A percentile compares a stretch with the other conserved stretches of the same genome.
Evolutionary conservation across 306 rosid genomes (phyloP).

Genomic region (Prosopis cineraria): DNA sequence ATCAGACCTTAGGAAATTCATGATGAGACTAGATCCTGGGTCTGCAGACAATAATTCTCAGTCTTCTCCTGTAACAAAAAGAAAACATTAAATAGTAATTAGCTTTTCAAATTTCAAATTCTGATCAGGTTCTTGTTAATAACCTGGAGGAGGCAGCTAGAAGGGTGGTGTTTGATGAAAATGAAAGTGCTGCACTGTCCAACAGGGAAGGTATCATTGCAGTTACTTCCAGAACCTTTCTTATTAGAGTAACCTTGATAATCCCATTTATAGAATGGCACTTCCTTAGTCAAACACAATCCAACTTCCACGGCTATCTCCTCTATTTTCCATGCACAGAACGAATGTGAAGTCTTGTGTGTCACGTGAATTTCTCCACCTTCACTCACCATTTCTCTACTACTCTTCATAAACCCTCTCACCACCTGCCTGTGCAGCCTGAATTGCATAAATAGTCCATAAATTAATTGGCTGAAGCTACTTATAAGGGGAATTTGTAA

Average conservation of each 20-base stretch:
- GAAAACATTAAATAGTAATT: no score
- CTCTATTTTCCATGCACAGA: constrained; percentile 32
- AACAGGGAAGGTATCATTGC: constrained; percentile 22
- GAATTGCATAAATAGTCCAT: background rate
- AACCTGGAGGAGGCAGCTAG: no score
- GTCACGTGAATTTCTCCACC: constrained; percentile 48
- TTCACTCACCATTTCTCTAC: constrained; percentile 4
- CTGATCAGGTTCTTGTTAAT: no score
- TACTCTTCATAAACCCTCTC: constrained; percentile 33
- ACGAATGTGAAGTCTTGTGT: constrained; percentile 46
- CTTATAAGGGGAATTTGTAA: no score
- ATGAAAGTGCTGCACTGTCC: constrained; percentile 38
- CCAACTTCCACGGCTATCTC: constrained; percentile 9
- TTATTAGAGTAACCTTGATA: constrained; percentile 40
- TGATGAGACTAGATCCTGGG: no score
- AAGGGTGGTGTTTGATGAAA: background rate
- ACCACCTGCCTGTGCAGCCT: constrained; percentile 16
- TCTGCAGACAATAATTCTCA: no score
- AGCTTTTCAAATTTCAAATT: no score
- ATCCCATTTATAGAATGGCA: background rate
- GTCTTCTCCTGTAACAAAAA: no score
- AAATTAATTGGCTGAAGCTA: no score
- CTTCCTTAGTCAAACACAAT: constrained; percentile 7
- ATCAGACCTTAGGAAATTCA: no score
- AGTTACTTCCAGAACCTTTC: constrained; percentile 3